Base-by-base conservation (phyloP, 768 basidiomycete genomes). In the Trichaptum fuscoviolaceum region DNA sequence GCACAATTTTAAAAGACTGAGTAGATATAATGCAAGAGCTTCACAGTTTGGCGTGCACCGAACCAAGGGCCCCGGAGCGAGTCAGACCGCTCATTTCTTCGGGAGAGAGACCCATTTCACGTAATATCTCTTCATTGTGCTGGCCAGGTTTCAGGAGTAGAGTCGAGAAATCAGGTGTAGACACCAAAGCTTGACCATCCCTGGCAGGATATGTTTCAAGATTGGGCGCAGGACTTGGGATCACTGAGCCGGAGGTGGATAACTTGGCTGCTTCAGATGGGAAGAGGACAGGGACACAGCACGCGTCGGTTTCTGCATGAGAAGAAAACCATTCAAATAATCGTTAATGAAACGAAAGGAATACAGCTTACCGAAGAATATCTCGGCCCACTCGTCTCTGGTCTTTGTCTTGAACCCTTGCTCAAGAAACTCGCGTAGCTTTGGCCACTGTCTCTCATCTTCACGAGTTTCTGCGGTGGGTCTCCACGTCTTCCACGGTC, bases 211-310 rank as follows among this genome's bases (percentile, higher is more conserved):
- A 76, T 60, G 77, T 70, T 27, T 73, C 73, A 18, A 88, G 71
- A 30, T 72, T 74, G 20, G 87, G 87, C 71, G 89, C 87, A 58
- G 83, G 81, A n/a, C 74, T 70, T 6, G 89, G 87, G 23, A 84
- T 68, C 27, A 70, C 57, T 20, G 76, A 77, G 7, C 73, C 75
- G 2, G 78, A 71, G 17, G 78, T 70, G 65, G 81, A 76, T 26
- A 83, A 73, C 35, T 73, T 75, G 1, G 79, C 82, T 5, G 88
- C 90, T 80, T 93, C 91, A 26, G 76, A 71, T 0, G 88, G 83
- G 5, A 84, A 81, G 27, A 92, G 79, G 34, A 93, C 87, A 0
- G 91, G 91, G 17, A 90, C 76, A 10, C 82, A 83, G 72, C 91
- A 93, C 8, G 89, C 87, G 67, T 93, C 91, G 15, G 84, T 88